Evolutionary conservation across 306 rosid species (phyloP), one percentile per base, ranked within the genome.

Genomic region (Ochetophila trinervis): DNA sequence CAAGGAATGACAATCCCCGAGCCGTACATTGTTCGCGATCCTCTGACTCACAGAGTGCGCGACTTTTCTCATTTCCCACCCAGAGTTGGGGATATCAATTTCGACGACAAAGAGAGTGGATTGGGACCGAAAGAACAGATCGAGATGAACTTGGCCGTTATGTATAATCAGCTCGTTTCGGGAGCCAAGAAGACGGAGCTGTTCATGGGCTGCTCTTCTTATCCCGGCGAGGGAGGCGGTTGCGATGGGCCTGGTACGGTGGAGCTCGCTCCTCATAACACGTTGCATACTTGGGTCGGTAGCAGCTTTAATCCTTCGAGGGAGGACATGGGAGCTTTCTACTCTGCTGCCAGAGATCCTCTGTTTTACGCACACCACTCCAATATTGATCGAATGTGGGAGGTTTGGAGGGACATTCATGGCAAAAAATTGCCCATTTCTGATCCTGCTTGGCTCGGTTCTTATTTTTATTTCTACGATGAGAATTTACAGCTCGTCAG

Each of bases 381-480:
- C 0, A 72, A 72, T 24, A 2, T 72, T 4, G 77, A 64, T 45
- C 60, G 77, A 0, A 34, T 72, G 32, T 75, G 64, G 64, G 69
- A 63, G 15, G 66, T 68, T 7, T 72, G 77, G 77, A 72, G 14
- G 8, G 21, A 45, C 4, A 4, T 64, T 17, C 77, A 72, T 42
- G 62, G 45, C 20, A 15, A 55, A 19, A 22, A 45, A 21, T 5
- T 72, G 63, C 35, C 68, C 5, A 56, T 37, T 1, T 12, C 55
- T 0, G 75, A 69, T 16, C 40, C 50, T n/a, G 71, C 48, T 62
- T 75, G 79, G 71, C 69, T 68, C 45, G 50, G 69, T 32, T 59
- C 78, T 4, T 35, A 18, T 57, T 75, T 75, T 36, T 57, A 62
- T 13, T 75, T 75, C 57, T 54, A 75, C 54, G 71, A 75, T n/a